Percentiles rank a stretch among this genome's conserved stretches.
Evolutionary conservation across 441 rosid species (phyloP).

Genomic region (Geranium incanum): DNA sequence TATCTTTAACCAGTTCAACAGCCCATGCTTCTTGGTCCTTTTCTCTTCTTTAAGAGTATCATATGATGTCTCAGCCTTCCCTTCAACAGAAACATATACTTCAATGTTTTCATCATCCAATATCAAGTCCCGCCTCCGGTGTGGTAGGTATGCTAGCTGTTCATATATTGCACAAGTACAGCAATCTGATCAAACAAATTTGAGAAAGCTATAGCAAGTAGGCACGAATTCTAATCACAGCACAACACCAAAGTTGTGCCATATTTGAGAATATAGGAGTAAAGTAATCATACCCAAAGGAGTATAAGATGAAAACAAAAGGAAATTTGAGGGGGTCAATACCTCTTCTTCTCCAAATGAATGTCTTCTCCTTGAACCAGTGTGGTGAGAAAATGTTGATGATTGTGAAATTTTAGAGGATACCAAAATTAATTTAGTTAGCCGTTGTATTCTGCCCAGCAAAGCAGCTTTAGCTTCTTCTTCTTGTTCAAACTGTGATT

Average conservation of each 20-base stretch:
- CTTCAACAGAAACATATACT: slow-evolving; percentile 59
- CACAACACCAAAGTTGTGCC: slow-evolving; percentile 3
- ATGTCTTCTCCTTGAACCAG: slow-evolving; percentile 86
- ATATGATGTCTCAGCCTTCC: slow-evolving; percentile 49
- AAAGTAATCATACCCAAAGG: slow-evolving; percentile 2
- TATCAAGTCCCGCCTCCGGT: slow-evolving; percentile 80
- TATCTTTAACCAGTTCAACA: slow-evolving; percentile 89
- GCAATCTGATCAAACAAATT: slow-evolving; percentile 27
- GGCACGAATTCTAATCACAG: not conserved
- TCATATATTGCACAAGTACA: slow-evolving; percentile 22
- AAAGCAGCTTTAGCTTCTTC: slow-evolving; percentile 98
- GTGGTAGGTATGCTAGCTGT: slow-evolving; percentile 95
- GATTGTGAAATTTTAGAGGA: slow-evolving; percentile 82
- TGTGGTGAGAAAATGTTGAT: slow-evolving; percentile 55
- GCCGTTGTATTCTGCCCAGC: slow-evolving; percentile 82
- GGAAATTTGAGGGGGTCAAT: slow-evolving; percentile 7
- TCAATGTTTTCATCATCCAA: slow-evolving; percentile 86
- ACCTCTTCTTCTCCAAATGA: slow-evolving; percentile 99
- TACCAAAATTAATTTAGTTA: slow-evolving; percentile 91
- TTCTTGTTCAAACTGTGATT: slow-evolving; percentile 86
- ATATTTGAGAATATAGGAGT: slow-evolving; percentile 8
- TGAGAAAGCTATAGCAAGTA: slow-evolving; percentile 11
- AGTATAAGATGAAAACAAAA: slow-evolving; percentile 11
- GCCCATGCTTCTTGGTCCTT: slow-evolving; percentile 74
- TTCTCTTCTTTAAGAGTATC: slow-evolving; percentile 72